A percentile compares a stretch with the other conserved stretches of the same genome.
These are phyloP conservation scores for Xerocomellus dryophilus DNA, from an alignment of 768 basidiomycete species.

Conservation along the genomic window DNA sequence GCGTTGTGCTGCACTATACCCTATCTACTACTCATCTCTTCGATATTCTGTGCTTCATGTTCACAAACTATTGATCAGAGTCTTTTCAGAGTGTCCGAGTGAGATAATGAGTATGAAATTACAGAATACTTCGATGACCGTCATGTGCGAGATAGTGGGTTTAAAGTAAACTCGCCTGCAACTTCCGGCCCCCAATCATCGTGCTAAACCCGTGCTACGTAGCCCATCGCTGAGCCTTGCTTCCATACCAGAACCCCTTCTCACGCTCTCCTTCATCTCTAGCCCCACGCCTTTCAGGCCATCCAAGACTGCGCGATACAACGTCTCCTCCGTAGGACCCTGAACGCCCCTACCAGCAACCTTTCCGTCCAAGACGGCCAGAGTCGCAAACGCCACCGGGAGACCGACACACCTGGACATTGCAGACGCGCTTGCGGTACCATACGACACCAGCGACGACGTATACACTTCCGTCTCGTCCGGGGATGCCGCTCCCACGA, in stretches of 20 bases:
- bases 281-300: conserved; percentile 52
- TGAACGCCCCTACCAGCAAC: conserved; percentile 55
- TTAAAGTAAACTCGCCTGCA: not conserved
- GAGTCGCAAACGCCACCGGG: conserved; percentile 80
- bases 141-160: not conserved
- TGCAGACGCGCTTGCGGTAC: conserved; percentile 57
- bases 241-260: conserved; percentile 47
- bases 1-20: conserved; percentile 17
- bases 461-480: conserved; percentile 53
- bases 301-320: conserved; percentile 62
- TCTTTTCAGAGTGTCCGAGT: not conserved
- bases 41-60: not conserved
- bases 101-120: not conserved
- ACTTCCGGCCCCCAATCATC: not conserved
- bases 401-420: conserved; percentile 92
- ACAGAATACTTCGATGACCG: not conserved
- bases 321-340: conserved; percentile 57
- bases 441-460: conserved; percentile 65
- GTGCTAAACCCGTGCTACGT: conserved; percentile 1
- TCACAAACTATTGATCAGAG: not conserved
- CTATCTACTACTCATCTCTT: not conserved
- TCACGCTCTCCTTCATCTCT: conserved; percentile 38
- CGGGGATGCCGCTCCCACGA: conserved; percentile 1
- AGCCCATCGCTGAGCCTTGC: conserved; percentile 31
- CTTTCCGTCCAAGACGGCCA: conserved; percentile 64